Evolutionary conservation across 2,329 filamentous ascomycete species (phyloP).

Genomic region (Penicillium thymicola): DNA sequence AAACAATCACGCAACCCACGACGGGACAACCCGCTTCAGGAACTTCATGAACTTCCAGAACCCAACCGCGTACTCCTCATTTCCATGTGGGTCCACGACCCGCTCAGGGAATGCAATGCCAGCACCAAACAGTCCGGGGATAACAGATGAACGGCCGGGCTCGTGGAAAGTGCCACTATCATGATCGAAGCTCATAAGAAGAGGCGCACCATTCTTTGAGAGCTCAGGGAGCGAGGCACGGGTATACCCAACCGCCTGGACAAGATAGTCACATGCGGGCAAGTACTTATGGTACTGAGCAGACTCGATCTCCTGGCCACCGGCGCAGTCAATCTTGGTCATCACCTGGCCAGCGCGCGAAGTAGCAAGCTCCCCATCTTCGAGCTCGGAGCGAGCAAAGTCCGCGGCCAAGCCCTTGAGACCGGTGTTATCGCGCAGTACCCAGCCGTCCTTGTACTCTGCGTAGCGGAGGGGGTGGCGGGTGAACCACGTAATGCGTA

Average conservation of each 20-base stretch:
- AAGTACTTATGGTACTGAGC: slow-evolving; percentile 48
- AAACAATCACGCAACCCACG: slow-evolving; percentile 40
- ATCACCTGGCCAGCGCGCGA: slow-evolving; percentile 50
- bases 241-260: slow-evolving; percentile 60
- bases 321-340: slow-evolving; percentile 46
- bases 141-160: slow-evolving; percentile 31
- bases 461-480: slow-evolving; percentile 61
- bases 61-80: slow-evolving; percentile 61
- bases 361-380: slow-evolving; percentile 47
- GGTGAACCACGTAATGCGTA: slow-evolving; percentile 61
- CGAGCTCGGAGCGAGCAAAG: slow-evolving; percentile 59
- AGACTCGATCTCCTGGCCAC: slow-evolving; percentile 38
- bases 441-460: slow-evolving; percentile 61
- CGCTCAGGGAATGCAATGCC: slow-evolving; percentile 63
- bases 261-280: slow-evolving; percentile 51
- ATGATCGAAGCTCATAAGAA: slow-evolving; percentile 32
- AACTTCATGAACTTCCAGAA: slow-evolving; percentile 66
- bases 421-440: slow-evolving; percentile 63
- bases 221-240: slow-evolving; percentile 51
- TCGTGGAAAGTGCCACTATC: slow-evolving; percentile 49
- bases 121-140: slow-evolving; percentile 57
- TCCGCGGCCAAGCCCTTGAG: slow-evolving; percentile 60
- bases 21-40: slow-evolving; percentile 53
- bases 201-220: slow-evolving; percentile 30
- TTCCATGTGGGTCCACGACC: slow-evolving; percentile 59